Percentiles rank a stretch among this genome's conserved stretches.
These are phyloP conservation scores for Cytospora schulzeri DNA, from an alignment of 2,329 filamentous ascomycete genomes.

Conservation along the genomic window DNA sequence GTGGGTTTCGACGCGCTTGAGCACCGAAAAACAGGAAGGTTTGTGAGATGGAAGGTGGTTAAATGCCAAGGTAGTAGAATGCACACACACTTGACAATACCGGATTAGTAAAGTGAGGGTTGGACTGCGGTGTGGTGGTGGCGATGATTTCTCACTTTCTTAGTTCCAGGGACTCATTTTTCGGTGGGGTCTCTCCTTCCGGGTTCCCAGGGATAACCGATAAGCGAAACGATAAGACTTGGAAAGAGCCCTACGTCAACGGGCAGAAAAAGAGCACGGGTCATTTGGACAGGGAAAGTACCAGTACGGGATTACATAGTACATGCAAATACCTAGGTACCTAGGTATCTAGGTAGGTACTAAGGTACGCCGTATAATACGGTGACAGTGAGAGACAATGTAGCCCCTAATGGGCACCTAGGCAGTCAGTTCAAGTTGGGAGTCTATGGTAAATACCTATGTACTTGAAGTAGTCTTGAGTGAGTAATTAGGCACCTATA, in stretches of 20 bases:
- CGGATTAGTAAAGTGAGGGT: constrained; percentile 24
- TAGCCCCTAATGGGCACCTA: not conserved
- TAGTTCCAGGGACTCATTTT: constrained; percentile 15
- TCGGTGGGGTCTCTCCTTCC: constrained; percentile 18
- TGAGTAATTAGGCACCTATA: no score
- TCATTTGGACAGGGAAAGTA: not conserved
- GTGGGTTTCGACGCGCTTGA: not conserved
- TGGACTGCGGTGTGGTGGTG: constrained; percentile 9
- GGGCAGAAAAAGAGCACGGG: no score
- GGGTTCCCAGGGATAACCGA: constrained; percentile 3
- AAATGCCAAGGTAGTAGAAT: not conserved
- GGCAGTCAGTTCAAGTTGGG: not conserved
- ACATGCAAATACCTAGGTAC: no score
- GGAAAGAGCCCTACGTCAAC: not conserved
- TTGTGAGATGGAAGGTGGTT: not conserved
- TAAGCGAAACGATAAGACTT: constrained; percentile 22
- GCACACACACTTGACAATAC: not conserved
- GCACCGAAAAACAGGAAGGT: not conserved
- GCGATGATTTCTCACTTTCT: constrained; percentile 25
- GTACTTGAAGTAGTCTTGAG: no score
- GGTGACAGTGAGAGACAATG: not conserved
- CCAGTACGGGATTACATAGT: not conserved
- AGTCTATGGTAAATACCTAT: not conserved
- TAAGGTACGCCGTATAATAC: not conserved
- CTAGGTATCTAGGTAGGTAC: not conserved